Conservation (phyloP, 805 yeast genomes). For the Monosporozyma servazzii region DNA sequence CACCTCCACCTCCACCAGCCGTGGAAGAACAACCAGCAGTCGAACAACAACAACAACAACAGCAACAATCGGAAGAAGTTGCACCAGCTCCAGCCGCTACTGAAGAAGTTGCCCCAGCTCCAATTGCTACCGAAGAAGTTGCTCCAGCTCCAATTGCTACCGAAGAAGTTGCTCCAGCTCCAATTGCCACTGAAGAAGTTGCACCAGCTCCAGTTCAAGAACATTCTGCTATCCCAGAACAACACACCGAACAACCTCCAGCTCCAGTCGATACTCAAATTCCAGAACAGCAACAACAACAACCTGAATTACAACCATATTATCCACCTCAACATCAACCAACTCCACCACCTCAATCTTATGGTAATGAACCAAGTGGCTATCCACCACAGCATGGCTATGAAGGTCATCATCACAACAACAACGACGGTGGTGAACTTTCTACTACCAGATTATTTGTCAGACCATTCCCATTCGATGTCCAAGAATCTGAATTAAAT, state of each 20-base stretch:
- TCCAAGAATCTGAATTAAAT: conserved; percentile 50
- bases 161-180: neutral
- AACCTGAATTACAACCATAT: conserved; percentile 15
- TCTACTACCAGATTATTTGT: conserved; percentile 44
- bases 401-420: conserved; percentile 6
- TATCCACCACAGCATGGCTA: neutral
- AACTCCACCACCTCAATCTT: conserved; percentile 14
- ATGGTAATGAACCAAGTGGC: conserved; percentile 13
- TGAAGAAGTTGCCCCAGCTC: conserved; percentile 4
- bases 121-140: conserved; percentile 1
- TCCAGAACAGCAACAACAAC: conserved; percentile 8
- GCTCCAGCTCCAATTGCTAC: conserved; percentile 1
- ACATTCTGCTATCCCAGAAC: conserved; percentile 5
- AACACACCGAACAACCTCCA: conserved; percentile 2
- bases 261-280: conserved; percentile 3
- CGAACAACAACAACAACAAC: neutral
- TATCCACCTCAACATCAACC: conserved; percentile 13
- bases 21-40: neutral
- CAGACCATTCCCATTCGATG: conserved; percentile 54
- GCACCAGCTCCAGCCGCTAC: conserved; percentile 1
- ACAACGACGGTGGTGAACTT: conserved; percentile 28
- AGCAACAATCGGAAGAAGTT: neutral
- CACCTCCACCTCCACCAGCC: conserved; percentile 3
- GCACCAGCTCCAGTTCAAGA: conserved; percentile 3
- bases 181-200: neutral